Evolutionary conservation across 805 yeast species (phyloP).

Genomic region (Wickerhamia fluorescens): DNA sequence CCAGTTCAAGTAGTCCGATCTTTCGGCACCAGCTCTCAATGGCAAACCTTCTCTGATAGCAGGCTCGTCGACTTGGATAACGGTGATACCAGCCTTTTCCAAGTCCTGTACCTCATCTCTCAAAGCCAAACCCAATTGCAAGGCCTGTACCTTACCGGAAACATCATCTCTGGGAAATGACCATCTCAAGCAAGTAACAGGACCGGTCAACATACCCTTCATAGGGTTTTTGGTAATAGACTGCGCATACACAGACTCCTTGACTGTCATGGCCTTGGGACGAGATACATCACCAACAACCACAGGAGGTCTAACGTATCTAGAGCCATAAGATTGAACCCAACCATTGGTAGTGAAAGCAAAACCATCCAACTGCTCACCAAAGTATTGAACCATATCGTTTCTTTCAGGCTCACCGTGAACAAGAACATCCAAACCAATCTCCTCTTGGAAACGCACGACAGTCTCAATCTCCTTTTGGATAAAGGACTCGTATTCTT

Average conservation of each 20-base stretch:
- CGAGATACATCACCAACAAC: constrained; percentile 98
- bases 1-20: constrained; percentile 95
- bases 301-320: constrained; percentile 99
- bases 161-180: constrained; percentile 99
- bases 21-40: constrained; percentile 94
- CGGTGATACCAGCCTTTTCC: constrained; percentile 96
- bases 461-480: constrained; percentile 94
- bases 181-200: constrained; percentile 99
- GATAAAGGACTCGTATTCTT: constrained; percentile 93
- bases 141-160: constrained; percentile 86
- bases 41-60: constrained; percentile 99
- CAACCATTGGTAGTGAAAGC: constrained; percentile 99
- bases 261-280: constrained; percentile 97
- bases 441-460: constrained; percentile 98
- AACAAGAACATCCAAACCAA: constrained; percentile 95
- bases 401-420: constrained; percentile 99
- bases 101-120: constrained; percentile 98
- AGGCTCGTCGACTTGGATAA: constrained; percentile 99
- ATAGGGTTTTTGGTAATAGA: constrained; percentile 91
- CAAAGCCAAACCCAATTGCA: constrained; percentile 94
- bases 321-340: constrained; percentile 99
- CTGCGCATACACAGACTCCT: constrained; percentile 99
- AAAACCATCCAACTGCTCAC: constrained; percentile 97
- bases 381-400: constrained; percentile 99
- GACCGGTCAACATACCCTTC: constrained; percentile 99